phyloP scores from a whole-genome alignment of 176 grass and related monocot species.

The Carex littledalei region DNA sequence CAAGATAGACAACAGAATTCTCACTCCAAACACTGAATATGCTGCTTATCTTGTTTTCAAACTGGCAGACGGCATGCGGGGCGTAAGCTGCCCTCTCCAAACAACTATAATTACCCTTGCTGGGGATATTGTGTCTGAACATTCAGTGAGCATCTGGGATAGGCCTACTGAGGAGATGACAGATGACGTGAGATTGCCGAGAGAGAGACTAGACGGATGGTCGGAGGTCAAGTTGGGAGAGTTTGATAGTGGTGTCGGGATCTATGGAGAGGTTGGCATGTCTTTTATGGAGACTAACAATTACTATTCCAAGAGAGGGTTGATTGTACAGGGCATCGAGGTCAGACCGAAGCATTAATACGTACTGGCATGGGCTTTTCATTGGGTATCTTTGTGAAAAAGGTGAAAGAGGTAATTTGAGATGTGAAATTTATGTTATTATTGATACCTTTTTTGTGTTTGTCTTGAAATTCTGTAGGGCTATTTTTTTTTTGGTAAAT shows the following conservation, averaged over 20 bases:
- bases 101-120: conserved; percentile 8
- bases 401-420: neutral
- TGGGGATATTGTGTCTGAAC: neutral
- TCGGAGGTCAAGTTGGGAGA: neutral
- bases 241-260: neutral
- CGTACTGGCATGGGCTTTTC: neutral
- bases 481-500: neutral
- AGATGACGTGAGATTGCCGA: neutral
- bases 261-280: conserved; percentile 30
- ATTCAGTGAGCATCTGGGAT: neutral
- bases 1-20: conserved; percentile 38
- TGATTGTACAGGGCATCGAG: conserved; percentile 64
- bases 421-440: neutral
- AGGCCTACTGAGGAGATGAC: neutral
- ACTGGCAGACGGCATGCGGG: neutral
- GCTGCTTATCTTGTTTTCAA: conserved; percentile 48
- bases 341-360: conserved; percentile 37
- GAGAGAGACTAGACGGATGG: neutral
- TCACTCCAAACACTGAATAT: conserved; percentile 33
- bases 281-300: conserved; percentile 31
- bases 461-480: neutral
- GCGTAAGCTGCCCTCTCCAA: conserved; percentile 14
- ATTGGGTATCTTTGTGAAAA: neutral
- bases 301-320: conserved; percentile 19
- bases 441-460: neutral